A percentile compares a stretch with the other conserved stretches of the same genome.
phyloP scores from a whole-genome alignment of 345 rosid genomes.

The Pelargonium nanum region DNA sequence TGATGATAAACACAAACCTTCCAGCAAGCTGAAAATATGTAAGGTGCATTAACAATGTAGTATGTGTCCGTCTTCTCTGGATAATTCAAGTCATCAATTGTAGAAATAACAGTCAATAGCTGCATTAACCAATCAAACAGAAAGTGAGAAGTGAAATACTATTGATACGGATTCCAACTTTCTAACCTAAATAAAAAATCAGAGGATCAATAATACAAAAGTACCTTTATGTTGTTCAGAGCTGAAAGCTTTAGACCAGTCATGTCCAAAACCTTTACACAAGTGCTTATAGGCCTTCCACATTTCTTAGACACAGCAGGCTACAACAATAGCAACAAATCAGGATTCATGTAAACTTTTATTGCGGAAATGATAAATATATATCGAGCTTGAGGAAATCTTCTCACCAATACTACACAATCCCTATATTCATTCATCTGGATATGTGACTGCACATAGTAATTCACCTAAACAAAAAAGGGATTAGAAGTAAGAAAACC shows the following conservation, averaged over 20 bases:
- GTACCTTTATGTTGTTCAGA: conserved; percentile 80
- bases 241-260: conserved; percentile 88
- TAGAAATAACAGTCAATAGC: conserved; percentile 69
- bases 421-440: conserved; percentile 97
- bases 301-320: conserved; percentile 65
- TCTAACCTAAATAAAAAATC: neutral
- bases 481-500: neutral
- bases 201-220: neutral
- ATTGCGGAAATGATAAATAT: neutral
- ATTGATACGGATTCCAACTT: neutral
- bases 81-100: conserved; percentile 85
- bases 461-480: conserved; percentile 47
- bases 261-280: conserved; percentile 93
- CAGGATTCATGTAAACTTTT: conserved; percentile 3
- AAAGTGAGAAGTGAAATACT: neutral
- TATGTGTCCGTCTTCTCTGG: conserved; percentile 92
- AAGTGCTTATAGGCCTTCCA: conserved; percentile 56
- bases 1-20: conserved; percentile 38
- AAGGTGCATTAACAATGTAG: conserved; percentile 81
- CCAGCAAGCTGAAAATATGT: conserved; percentile 89
- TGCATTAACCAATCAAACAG: conserved; percentile 24
- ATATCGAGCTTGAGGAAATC: conserved; percentile 1
- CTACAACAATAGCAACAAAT: conserved; percentile 24
- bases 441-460: conserved; percentile 92
- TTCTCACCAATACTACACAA: conserved; percentile 70